phyloP scores from a whole-genome alignment of 2,329 filamentous ascomycete species.

The Fusarium sp. region DNA sequence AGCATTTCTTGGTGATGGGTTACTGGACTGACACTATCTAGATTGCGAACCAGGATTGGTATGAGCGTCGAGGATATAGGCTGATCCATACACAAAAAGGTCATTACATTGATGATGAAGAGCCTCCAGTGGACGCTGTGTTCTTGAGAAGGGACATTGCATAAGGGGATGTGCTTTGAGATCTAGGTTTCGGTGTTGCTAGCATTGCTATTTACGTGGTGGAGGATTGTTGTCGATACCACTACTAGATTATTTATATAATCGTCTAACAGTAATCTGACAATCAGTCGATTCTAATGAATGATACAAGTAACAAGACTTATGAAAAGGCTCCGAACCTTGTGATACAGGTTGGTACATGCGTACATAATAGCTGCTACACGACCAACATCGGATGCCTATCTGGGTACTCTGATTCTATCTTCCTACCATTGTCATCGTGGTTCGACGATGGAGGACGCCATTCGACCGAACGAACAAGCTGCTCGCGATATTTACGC shows the following conservation, averaged over 20 bases:
- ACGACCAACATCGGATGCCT: too few relatives aligned
- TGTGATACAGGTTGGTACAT: background rate
- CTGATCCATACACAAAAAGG: constrained; percentile 37
- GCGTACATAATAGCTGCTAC: background rate
- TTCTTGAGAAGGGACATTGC: constrained; percentile 28
- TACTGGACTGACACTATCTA: background rate
- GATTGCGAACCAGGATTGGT: constrained; percentile 50
- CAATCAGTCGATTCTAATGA: too few relatives aligned
- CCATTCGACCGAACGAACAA: constrained; percentile 14
- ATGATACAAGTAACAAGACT: too few relatives aligned
- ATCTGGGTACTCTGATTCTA: too few relatives aligned
- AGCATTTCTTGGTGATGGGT: accelerated
- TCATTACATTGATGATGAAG: constrained; percentile 1
- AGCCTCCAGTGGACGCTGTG: constrained; percentile 18
- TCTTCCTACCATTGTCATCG: background rate
- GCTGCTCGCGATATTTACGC: constrained; percentile 3
- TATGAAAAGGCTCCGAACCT: too few relatives aligned
- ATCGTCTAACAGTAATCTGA: too few relatives aligned
- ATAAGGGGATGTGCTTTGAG: background rate
- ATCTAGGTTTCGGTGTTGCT: too few relatives aligned
- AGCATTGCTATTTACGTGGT: too few relatives aligned
- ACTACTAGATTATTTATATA: too few relatives aligned
- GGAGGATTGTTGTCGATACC: too few relatives aligned
- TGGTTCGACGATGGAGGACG: background rate
- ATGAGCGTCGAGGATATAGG: constrained; percentile 46